Base-by-base conservation (phyloP, 768 basidiomycete genomes). In the Russula olivacea region DNA sequence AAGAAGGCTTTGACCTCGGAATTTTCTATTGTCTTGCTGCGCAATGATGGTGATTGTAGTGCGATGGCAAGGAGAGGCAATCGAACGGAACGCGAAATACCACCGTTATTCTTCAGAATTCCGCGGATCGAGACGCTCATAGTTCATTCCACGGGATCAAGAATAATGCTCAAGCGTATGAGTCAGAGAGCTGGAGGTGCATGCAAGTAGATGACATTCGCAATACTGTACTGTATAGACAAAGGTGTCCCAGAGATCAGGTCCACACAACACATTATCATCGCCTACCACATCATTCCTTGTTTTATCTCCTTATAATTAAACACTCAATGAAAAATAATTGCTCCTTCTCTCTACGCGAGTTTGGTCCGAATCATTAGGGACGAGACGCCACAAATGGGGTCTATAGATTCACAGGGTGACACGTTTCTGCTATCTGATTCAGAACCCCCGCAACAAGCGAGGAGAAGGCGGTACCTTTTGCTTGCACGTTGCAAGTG, bases 321-420 rank as follows among this genome's bases (percentile, higher is more conserved):
- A 36, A 36, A 47, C 10, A 14, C 30, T 49, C 49, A 28, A 25
- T 51, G 23, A 59, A 51, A 45, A 23, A 25, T 45, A 32, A 53
- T 23, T 32, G 17, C 28, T 23, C 15, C 4, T 30, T 9, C 6
- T 4, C 30, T 43, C 32, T 47, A 34, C 43, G 4, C 25, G 21
- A 47, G 38, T 10, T 38, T 3, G 9, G 19, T 28, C 40, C n/a
- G 4, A 25, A 43, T 50, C 32, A 52, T 19, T 19, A 32, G 23
- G n/a, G 51, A 32, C 2, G 21, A 15, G 43, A 25, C 52, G 52
- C 51, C 59, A 60, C 59, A 60, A 60, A 52, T 59, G 3, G 51
- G 51, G 10, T 4, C 9, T 52, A 23, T 43, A 25, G 43, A 43
- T 52, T 40, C 25, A 7, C 12, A 43, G 40, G 45, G n/a, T 14